A percentile compares a stretch with the other conserved stretches of the same genome.
Conservation (phyloP, 371 early-diverging fungal genomes). For the Mortierella sp. region DNA sequence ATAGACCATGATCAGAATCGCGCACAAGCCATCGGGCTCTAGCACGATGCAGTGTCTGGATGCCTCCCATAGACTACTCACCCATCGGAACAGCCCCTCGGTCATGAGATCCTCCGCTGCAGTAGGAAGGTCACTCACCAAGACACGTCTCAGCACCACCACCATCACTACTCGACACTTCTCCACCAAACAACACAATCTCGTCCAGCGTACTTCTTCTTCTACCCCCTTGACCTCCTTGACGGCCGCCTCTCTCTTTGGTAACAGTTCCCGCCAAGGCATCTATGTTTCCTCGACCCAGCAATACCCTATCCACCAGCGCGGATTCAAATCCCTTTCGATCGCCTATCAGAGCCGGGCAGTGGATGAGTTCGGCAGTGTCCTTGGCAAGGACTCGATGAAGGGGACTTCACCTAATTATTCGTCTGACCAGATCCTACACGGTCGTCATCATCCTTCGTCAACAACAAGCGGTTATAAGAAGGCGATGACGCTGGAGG, state of each 20-base stretch:
- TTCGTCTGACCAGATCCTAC: slow-evolving; percentile 34
- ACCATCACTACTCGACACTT: slow-evolving; percentile 1
- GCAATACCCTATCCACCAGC: slow-evolving; percentile 7
- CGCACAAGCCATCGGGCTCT: slow-evolving; percentile 28
- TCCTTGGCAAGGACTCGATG: slow-evolving; percentile 13
- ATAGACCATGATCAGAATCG: slow-evolving; percentile 37
- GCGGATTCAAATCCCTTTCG: slow-evolving; percentile 30
- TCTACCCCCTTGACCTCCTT: not conserved
- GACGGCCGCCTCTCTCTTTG: not conserved
- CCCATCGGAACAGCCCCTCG: slow-evolving; percentile 13
- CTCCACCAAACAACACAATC: not conserved
- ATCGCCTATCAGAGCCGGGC: slow-evolving; percentile 27
- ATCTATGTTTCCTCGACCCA: not conserved
- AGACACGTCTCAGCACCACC: not conserved
- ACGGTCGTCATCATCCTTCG: not conserved
- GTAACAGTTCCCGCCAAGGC: not conserved
- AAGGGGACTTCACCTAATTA: slow-evolving; percentile 7
- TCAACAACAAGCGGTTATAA: slow-evolving; percentile 11
- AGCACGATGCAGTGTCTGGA: slow-evolving; percentile 21
- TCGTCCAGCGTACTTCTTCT: not conserved
- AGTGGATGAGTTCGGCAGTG: slow-evolving; percentile 23
- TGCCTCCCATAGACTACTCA: slow-evolving; percentile 20
- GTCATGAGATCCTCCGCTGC: slow-evolving; percentile 2
- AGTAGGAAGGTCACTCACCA: not conserved
- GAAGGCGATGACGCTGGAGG: slow-evolving; percentile 41